Percentiles rank a stretch among this genome's conserved stretches.
Conservation (phyloP, 108 stramenopile genomes). For the Skeletonema potamos region DNA sequence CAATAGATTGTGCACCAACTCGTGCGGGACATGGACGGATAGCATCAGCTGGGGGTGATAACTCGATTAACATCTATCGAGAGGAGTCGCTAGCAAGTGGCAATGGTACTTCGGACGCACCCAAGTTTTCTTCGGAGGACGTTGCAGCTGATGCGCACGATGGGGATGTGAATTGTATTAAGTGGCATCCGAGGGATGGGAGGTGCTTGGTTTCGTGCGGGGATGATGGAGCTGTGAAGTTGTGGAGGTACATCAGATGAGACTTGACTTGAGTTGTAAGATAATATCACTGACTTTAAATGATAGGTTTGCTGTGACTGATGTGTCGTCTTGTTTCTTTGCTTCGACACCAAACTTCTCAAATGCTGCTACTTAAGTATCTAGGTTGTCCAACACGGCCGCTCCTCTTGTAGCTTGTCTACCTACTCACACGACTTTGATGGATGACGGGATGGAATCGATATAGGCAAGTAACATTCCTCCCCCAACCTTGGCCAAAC, state of each 20-base stretch:
- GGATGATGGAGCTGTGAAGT: conserved; percentile 87
- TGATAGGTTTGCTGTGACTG: conserved; percentile 8
- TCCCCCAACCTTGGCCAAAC: conserved; percentile 7
- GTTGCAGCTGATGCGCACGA: conserved; percentile 58
- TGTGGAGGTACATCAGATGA: conserved; percentile 72
- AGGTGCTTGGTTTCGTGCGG: conserved; percentile 77
- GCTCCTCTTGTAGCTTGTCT: conserved; percentile 10
- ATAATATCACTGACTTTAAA: conserved; percentile 15
- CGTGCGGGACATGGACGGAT: conserved; percentile 76
- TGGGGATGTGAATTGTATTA: conserved; percentile 95
- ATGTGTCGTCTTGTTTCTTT: conserved; percentile 6
- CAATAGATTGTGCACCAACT: conserved; percentile 80
- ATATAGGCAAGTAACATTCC: conserved; percentile 7
- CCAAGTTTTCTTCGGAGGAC: conserved; percentile 64
- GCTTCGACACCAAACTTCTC: conserved; percentile 19
- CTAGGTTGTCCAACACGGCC: conserved; percentile 18
- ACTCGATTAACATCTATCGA: conserved; percentile 78
- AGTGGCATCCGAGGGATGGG: conserved; percentile 90
- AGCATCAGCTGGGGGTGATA: conserved; percentile 85
- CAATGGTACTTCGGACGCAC: conserved; percentile 52
- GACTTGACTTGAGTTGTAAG: too few relatives aligned
- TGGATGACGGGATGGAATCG: conserved; percentile 5
- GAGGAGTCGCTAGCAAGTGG: conserved; percentile 40
- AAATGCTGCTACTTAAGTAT: conserved; percentile 4
- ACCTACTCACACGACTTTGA: conserved; percentile 13